These are phyloP conservation scores for Mucor mucedo DNA, from an alignment of 371 early-diverging fungal genomes.

Conservation along the genomic window DNA sequence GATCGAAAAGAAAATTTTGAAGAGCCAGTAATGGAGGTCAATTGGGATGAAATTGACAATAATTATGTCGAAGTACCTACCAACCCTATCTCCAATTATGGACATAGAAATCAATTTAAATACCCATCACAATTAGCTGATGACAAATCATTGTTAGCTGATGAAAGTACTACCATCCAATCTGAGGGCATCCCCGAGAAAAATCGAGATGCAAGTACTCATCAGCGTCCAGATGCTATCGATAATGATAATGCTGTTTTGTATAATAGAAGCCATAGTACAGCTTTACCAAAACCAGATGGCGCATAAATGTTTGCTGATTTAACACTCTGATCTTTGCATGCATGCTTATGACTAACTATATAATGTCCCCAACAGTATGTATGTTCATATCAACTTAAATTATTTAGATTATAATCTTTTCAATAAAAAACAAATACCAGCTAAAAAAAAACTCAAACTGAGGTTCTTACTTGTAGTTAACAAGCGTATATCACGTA, in stretches of 20 bases:
- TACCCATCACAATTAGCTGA: not conserved
- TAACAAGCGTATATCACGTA: too few relatives aligned
- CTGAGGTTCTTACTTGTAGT: too few relatives aligned
- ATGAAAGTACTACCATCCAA: too few relatives aligned
- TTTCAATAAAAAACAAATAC: too few relatives aligned
- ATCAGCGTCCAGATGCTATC: not conserved
- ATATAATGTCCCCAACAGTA: too few relatives aligned
- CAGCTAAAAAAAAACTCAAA: too few relatives aligned
- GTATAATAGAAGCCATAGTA: not conserved
- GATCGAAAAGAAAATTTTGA: not conserved
- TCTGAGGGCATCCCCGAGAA: not conserved
- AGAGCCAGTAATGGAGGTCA: not conserved
- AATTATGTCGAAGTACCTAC: not conserved
- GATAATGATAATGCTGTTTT: not conserved
- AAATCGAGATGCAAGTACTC: not conserved
- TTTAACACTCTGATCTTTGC: too few relatives aligned
- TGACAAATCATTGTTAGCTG: not conserved
- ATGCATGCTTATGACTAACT: too few relatives aligned
- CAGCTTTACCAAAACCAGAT: not conserved
- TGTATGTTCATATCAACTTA: too few relatives aligned
- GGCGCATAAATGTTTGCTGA: not conserved
- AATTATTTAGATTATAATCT: too few relatives aligned
- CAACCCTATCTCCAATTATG: not conserved
- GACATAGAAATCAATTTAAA: not conserved
- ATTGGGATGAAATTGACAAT: not conserved